Conservation (phyloP, 805 yeast species). For the Sugiyamaella qingdaonensis region DNA sequence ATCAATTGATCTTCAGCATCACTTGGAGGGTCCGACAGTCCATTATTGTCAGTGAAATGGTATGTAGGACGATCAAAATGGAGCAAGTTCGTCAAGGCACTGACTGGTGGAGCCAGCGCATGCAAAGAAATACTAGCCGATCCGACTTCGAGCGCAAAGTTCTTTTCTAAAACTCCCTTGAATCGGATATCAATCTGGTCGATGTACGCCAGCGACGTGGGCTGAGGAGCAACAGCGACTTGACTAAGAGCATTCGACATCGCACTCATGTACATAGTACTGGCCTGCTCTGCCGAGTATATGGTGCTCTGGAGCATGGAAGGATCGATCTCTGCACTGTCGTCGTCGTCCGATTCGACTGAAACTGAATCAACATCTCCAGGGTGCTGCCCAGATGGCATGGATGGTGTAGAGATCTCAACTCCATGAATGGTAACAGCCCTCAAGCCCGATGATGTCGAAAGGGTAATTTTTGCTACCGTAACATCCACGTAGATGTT, state of each 20-base stretch:
- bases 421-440: neutral
- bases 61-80: conserved; percentile 13
- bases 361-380: neutral
- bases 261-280: conserved; percentile 80
- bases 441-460: neutral
- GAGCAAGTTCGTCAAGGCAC: neutral
- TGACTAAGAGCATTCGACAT: conserved; percentile 46
- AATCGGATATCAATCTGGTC: conserved; percentile 17
- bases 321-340: conserved; percentile 6
- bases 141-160: conserved; percentile 14
- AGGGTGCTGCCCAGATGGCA: neutral
- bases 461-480: neutral
- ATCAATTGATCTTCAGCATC: neutral
- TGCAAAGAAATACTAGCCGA: conserved; percentile 5
- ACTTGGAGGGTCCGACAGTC: conserved; percentile 1
- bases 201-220: conserved; percentile 8
- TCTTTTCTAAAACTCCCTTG: conserved; percentile 30
- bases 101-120: neutral
- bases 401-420: neutral
- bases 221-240: conserved; percentile 14
- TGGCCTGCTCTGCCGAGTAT: conserved; percentile 64
- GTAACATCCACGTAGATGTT: conserved; percentile 4
- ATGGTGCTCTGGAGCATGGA: conserved; percentile 44
- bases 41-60: conserved; percentile 19
- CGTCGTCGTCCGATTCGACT: conserved; percentile 3